phyloP scores from a whole-genome alignment of 768 basidiomycete species.

The Lentinus tigrinus region DNA sequence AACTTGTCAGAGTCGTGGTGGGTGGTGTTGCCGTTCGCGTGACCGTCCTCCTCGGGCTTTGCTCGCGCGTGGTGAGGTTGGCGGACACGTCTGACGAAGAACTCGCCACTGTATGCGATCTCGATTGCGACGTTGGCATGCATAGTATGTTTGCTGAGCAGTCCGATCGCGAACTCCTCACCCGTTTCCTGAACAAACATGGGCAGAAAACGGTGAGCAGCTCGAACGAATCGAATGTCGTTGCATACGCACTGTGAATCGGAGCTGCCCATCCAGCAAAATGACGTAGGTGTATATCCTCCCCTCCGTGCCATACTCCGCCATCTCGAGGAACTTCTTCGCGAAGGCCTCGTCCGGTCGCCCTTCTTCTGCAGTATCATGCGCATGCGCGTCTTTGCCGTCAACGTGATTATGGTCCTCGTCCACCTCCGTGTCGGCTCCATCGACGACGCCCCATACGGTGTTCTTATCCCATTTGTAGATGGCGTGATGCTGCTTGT shows the following conservation, averaged over 20 bases:
- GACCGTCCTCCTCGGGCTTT: not conserved
- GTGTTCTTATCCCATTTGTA: slow-evolving; percentile 39
- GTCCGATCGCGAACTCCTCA: slow-evolving; percentile 41
- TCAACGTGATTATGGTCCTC: not conserved
- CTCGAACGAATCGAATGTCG: not conserved
- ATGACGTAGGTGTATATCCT: slow-evolving; percentile 47
- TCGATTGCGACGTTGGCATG: slow-evolving; percentile 43
- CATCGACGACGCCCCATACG: slow-evolving; percentile 33
- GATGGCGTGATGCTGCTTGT: slow-evolving; percentile 39
- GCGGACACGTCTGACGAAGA: slow-evolving; percentile 32
- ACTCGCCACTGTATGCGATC: slow-evolving; percentile 45
- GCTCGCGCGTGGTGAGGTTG: not conserved
- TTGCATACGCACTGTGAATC: slow-evolving; percentile 38
- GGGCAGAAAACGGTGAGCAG: not conserved
- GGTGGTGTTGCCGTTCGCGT: slow-evolving; percentile 4
- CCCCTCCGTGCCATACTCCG: slow-evolving; percentile 39
- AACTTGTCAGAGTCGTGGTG: no score
- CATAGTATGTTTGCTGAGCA: slow-evolving; percentile 47
- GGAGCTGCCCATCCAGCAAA: slow-evolving; percentile 41
- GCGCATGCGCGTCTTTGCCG: not conserved
- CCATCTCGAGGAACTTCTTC: slow-evolving; percentile 41
- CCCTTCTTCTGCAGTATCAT: not conserved
- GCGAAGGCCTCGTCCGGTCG: slow-evolving; percentile 25
- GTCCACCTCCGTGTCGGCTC: not conserved
- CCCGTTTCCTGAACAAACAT: slow-evolving; percentile 36